Base-by-base conservation (phyloP, 1,139 yeast genomes). In the Nematodospora anomalae region DNA sequence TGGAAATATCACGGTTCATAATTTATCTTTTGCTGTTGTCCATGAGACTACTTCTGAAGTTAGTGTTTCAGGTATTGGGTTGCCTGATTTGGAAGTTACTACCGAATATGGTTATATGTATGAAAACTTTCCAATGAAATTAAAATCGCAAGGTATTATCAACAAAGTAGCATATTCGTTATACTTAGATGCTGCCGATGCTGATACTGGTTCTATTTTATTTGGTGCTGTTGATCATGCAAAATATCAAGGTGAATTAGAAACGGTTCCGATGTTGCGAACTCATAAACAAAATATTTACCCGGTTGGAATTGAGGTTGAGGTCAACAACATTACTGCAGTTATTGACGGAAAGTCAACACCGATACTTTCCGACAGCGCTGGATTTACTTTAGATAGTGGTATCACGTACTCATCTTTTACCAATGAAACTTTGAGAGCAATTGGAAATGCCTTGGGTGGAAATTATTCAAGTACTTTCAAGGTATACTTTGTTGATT, bases 61-160 rank as follows among this genome's bases (percentile, higher is more conserved):
- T 15, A 79, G 79, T 14, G 71, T 76, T 22, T 56, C 77, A 29
- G 83, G 83, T 9, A 66, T 79, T 37, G 83, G 83, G 6, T 64
- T 78, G 31, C 60, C 70, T 6, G 77, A 72, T 1, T 57, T 75
- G 40, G 83, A 79, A 51, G 62, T 71, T 5, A 60, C 66, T 4
- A 37, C 43, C 27, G 14, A 28, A 24, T 38, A 37, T 16, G 41
- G 44, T 6, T 45, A 51, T 21, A 34, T 36, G 11, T 64, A 64
- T 42, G 57, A 56, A 35, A 64, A 64, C 41, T 50, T 63, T 12
- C 70, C 69, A 1, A 21, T 55, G 16, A 56, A 53, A 35, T 48
- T 64, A 47, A 53, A 45, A 36, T 39, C 37, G 22, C 49, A 55
- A 37, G 89, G 87, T 0, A 44, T 67, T 8, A 81, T 79, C 41